These are phyloP conservation scores for Gossypium sturtianum DNA, from an alignment of 345 rosid genomes.

Conservation along the genomic window DNA sequence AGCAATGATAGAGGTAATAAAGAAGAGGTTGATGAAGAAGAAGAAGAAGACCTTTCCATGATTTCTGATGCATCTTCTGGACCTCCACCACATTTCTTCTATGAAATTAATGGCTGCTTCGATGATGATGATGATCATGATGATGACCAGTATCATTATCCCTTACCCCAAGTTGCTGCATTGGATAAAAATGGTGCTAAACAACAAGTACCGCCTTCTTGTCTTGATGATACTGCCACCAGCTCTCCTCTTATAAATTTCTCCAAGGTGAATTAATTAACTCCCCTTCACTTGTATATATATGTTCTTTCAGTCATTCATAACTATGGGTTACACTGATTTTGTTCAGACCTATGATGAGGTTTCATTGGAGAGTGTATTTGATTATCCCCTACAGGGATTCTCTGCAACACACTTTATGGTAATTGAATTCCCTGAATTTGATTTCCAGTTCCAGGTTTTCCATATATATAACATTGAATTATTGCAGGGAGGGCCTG, in stretches of 20 bases:
- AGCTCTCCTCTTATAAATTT: slow-evolving; percentile 60
- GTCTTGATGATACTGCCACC: slow-evolving; percentile 93
- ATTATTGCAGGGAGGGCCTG: slow-evolving; percentile 45
- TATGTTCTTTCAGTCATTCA: background rate
- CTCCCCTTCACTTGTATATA: background rate
- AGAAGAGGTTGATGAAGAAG: slow-evolving; percentile 30
- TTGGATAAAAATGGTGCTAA: slow-evolving; percentile 19
- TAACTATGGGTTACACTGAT: slow-evolving; percentile 19
- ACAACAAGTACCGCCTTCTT: slow-evolving; percentile 33
- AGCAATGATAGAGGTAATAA: slow-evolving; percentile 9
- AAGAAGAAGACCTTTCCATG: slow-evolving; percentile 73
- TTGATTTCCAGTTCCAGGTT: background rate
- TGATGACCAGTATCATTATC: slow-evolving; percentile 13
- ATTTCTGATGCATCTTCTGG: slow-evolving; percentile 98
- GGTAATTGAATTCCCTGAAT: slow-evolving; percentile 26
- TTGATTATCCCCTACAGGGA: slow-evolving; percentile 51
- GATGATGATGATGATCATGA: slow-evolving; percentile 16
- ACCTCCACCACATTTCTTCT: slow-evolving; percentile 64
- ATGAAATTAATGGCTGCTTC: slow-evolving; percentile 35
- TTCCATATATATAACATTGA: background rate
- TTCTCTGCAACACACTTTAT: slow-evolving; percentile 63
- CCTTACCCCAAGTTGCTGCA: slow-evolving; percentile 16
- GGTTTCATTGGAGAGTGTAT: slow-evolving; percentile 42
- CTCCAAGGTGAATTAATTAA: background rate
- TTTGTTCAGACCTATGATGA: slow-evolving; percentile 29